Percentiles rank a stretch among this genome's conserved stretches.
Conservation (phyloP, 2,329 filamentous ascomycete genomes). For the Phoma sp. region DNA sequence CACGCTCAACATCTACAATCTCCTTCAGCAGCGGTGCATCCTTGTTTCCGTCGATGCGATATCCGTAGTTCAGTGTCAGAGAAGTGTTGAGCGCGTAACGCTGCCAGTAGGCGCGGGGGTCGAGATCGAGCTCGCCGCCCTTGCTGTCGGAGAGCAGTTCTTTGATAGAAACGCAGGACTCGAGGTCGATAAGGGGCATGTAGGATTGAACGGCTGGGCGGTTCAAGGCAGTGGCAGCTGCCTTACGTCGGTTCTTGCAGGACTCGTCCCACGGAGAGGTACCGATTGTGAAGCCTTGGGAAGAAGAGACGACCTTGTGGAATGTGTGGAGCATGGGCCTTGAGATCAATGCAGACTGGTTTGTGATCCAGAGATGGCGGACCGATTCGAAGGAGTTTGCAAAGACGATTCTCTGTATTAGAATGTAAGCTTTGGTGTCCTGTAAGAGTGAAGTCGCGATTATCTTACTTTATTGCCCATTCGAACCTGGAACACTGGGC, state of each 20-base stretch:
- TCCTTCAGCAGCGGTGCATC: constrained; percentile 72
- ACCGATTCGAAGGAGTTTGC: constrained; percentile 80
- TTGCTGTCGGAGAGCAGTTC: constrained; percentile 72
- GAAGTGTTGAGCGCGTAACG: constrained; percentile 79
- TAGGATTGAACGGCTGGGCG: constrained; percentile 77
- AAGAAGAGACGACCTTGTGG: constrained; percentile 77
- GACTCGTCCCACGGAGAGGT: constrained; percentile 85
- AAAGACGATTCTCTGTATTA: constrained; percentile 69
- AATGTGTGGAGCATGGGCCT: constrained; percentile 82
- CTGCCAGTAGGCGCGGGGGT: constrained; percentile 76
- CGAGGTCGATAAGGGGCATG: constrained; percentile 82
- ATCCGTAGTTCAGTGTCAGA: constrained; percentile 79
- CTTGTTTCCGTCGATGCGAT: constrained; percentile 74
- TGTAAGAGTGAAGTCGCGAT: neutral
- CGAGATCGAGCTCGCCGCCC: constrained; percentile 67
- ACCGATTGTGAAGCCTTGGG: constrained; percentile 81
- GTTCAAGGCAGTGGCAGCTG: constrained; percentile 79
- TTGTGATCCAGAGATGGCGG: constrained; percentile 76
- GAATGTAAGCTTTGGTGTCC: constrained; percentile 5
- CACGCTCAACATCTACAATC: constrained; percentile 76
- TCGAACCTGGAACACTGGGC: constrained; percentile 58
- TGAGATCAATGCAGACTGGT: constrained; percentile 79
- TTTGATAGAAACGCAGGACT: constrained; percentile 73
- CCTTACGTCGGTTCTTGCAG: constrained; percentile 77
- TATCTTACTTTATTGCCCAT: constrained; percentile 69